A percentile compares a stretch with the other conserved stretches of the same genome.
phyloP scores from a whole-genome alignment of 83 land plant species.

The Thuja plicata region DNA sequence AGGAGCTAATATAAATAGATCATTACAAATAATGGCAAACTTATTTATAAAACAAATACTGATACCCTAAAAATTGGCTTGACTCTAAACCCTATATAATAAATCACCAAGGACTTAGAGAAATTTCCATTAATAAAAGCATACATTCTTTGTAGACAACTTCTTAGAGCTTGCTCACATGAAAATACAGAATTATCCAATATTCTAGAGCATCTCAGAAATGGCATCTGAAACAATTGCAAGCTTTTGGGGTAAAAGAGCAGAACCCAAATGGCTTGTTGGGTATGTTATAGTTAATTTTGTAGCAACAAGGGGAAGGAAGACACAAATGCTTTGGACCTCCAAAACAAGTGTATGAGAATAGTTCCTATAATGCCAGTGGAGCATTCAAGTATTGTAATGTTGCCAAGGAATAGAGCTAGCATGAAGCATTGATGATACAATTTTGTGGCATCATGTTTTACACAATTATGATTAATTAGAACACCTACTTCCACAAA shows the following conservation, averaged over 20 bases:
- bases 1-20: slow-evolving; percentile 2
- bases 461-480: no score
- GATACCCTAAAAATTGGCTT: not conserved
- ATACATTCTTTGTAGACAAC: not conserved
- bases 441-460: no score
- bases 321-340: slow-evolving; percentile 52
- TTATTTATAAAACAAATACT: not conserved
- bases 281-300: slow-evolving; percentile 76
- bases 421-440: no score
- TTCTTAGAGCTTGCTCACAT: not conserved
- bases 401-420: no score
- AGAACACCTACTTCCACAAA: no score
- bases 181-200: not conserved
- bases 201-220: not conserved
- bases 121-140: not conserved
- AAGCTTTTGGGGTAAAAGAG: slow-evolving; percentile 72
- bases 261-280: slow-evolving; percentile 80
- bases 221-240: slow-evolving; percentile 81
- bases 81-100: not conserved
- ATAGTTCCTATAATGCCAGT: no score
- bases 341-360: slow-evolving; percentile 80
- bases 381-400: no score
- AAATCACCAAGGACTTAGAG: not conserved
- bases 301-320: slow-evolving; percentile 80
- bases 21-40: slow-evolving; percentile 5